Base-by-base conservation (phyloP, 345 rosid species). In the Jatropha curcas region DNA sequence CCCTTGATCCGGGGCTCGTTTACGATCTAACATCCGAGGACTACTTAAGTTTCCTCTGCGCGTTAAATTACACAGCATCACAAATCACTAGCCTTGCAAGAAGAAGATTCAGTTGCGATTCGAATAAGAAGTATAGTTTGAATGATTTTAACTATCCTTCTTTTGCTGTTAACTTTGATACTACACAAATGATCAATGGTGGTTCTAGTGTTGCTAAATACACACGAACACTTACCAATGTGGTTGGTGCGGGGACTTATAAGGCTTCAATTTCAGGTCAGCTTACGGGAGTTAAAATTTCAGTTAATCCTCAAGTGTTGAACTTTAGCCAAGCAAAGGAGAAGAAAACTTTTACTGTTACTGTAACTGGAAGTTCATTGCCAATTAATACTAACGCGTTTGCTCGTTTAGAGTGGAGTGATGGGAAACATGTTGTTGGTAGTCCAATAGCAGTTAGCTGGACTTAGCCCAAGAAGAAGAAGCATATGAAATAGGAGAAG, bases 331-430 rank as follows among this genome's bases (percentile, higher is more conserved):
- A 74, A 77, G 83, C 60, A 19, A 84, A 88, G 20, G 97, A 90
- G 90, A 87, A 87, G 81, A 81, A 90, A 79, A 75, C 89, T 7
- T 94, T 84, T 39, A 90, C 88, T 2, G 97, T 87, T 27, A 89
- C 95, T 14, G 86, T 90, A 55, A 84, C 87, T 0, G 93, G 76
- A 8, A 84, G 77, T 62, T 71, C 87, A 27, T 76, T 73, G 81
- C 76, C 89, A 4, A 4, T 84, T 0, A 79, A 67, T 57, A 77
- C 84, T 14, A 79, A 81, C 3, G 65, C n/a, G 9, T 79, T 79
- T 24, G 78, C 67, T 51, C 78, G 78, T 2, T 46, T 79, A 8
- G 82, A 74, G 45, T 79, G 82, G 82, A 74, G 78, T 1, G 71
- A 79, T 4, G 82, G 82, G 64, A 79, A 69, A 30, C 78, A 74